Conservation (phyloP, 805 yeast species). For the Ogataea paraovalis region DNA sequence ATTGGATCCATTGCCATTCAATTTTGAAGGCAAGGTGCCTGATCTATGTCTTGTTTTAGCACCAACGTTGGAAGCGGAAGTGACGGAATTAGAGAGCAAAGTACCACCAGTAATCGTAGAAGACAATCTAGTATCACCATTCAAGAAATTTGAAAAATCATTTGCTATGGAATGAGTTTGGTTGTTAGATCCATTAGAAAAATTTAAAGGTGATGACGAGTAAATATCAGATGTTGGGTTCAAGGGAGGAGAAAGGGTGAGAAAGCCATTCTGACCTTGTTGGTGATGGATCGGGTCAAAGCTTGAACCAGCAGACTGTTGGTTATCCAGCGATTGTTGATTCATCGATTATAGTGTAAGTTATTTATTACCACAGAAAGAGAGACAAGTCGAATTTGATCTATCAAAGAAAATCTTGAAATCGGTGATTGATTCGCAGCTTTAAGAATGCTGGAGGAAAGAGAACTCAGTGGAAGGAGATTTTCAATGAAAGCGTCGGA, state of each 20-base stretch:
- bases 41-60: constrained; percentile 63
- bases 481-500: no score
- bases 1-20: constrained; percentile 28
- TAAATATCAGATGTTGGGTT: constrained; percentile 8
- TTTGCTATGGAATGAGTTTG: constrained; percentile 16
- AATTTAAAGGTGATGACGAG: constrained; percentile 3
- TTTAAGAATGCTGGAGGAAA: not conserved
- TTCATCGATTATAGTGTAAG: constrained; percentile 2
- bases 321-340: constrained; percentile 6
- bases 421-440: not conserved
- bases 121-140: constrained; percentile 10
- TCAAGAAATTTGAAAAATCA: constrained; percentile 14
- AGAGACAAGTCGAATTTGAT: no score
- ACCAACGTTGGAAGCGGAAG: constrained; percentile 33
- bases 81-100: constrained; percentile 13
- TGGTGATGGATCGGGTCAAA: constrained; percentile 1
- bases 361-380: no score
- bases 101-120: constrained; percentile 12
- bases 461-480: not conserved
- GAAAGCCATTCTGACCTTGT: constrained; percentile 3
- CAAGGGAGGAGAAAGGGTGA: constrained; percentile 17
- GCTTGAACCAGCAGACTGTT: constrained; percentile 1
- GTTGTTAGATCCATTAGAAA: not conserved
- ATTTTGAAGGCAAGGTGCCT: constrained; percentile 72
- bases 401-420: not conserved